Conservation (phyloP, 1,284 basidiomycete genomes). For the Ustilago sp. region DNA sequence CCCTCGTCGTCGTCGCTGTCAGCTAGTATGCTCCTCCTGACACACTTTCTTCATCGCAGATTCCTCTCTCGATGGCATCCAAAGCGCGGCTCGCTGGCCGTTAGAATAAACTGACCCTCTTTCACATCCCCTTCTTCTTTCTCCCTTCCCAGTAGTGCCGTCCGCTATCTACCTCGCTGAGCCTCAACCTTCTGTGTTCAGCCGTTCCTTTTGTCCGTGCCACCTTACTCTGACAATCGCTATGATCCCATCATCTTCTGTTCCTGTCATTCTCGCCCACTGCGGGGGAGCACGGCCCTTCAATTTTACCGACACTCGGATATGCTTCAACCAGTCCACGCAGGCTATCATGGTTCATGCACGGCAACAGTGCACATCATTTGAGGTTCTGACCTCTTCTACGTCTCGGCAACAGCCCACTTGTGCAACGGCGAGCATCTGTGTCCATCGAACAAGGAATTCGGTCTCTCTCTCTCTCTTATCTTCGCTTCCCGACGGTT, state of each 20-base stretch:
- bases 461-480: neutral
- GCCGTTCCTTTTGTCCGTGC: neutral
- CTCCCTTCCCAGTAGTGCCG: neutral
- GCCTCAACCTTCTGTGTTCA: neutral
- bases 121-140: conserved; percentile 6
- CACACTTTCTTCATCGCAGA: neutral
- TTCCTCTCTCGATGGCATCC: neutral
- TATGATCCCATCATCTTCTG: neutral
- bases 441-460: neutral
- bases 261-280: neutral
- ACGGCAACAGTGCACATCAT: neutral
- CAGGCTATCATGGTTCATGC: too few species aligned
- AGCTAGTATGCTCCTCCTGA: neutral
- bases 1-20: too few species aligned
- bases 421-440: neutral
- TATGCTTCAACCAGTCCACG: neutral
- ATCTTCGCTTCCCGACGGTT: neutral
- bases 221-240: neutral
- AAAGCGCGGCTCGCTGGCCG: neutral
- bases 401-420: neutral
- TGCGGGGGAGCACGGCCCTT: conserved; percentile 9
- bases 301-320: too few species aligned
- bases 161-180: neutral
- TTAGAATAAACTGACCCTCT: neutral
- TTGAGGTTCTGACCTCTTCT: neutral